Conservation (phyloP, 2,329 filamentous ascomycete species). For the Phaeosphaeria sp. region DNA sequence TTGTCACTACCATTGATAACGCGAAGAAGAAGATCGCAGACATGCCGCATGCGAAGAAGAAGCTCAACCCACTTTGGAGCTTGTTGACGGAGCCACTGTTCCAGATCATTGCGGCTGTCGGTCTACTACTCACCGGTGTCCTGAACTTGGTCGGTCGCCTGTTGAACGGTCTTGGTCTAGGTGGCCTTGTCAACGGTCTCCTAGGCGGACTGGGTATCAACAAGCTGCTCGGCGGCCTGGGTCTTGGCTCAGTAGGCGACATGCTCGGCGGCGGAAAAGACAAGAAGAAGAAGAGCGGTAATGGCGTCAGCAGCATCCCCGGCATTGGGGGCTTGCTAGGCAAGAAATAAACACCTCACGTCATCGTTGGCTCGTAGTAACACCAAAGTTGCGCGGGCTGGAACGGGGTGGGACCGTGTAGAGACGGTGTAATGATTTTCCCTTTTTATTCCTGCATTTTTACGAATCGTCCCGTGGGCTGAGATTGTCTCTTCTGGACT, state of each 20-base stretch:
- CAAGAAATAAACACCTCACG: conserved; percentile 34
- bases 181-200: conserved; percentile 78
- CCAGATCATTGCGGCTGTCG: conserved; percentile 91
- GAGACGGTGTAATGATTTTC: conserved; percentile 12
- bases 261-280: conserved; percentile 63
- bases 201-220: conserved; percentile 78
- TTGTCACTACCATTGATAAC: conserved; percentile 83
- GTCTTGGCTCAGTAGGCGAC: conserved; percentile 61
- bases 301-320: conserved; percentile 49
- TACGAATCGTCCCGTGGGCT: conserved; percentile 15
- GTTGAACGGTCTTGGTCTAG: conserved; percentile 80
- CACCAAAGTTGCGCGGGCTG: too few relatives aligned
- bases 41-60: conserved; percentile 95
- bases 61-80: conserved; percentile 88
- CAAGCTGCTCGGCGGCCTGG: conserved; percentile 76
- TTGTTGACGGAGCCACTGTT: conserved; percentile 84
- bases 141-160: conserved; percentile 83
- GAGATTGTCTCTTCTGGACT: conserved; percentile 14
- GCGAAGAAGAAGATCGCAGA: conserved; percentile 87
- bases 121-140: conserved; percentile 80
- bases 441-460: too few relatives aligned
- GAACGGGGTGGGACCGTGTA: not conserved
- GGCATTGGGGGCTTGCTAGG: conserved; percentile 58
- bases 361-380: not conserved
- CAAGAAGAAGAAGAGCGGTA: conserved; percentile 54